These are phyloP conservation scores for Gracilaria vermiculophylla DNA, from an alignment of 23 red algal species.

Conservation along the genomic window DNA sequence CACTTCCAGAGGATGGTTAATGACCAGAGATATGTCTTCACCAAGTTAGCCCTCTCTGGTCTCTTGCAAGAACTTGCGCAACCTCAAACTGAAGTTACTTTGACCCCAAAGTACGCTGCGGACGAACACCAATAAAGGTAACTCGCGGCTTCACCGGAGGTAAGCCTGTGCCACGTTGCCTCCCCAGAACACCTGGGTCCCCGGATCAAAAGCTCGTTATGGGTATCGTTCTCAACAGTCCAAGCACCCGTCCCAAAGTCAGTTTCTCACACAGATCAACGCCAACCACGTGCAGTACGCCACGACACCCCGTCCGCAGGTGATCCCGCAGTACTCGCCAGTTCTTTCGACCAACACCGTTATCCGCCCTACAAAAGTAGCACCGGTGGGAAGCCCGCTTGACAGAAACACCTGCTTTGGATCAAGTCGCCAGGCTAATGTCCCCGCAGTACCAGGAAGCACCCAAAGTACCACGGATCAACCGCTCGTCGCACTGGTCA, in stretches of 20 bases:
- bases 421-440: conserved; percentile 4
- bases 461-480: neutral
- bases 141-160: conserved; percentile 11
- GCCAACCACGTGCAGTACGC: neutral
- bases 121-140: neutral
- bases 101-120: neutral
- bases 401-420: conserved; percentile 5
- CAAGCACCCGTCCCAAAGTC: neutral
- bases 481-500: neutral
- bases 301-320: neutral
- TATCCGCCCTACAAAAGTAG: conserved; percentile 12
- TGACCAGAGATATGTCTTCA: conserved; percentile 27
- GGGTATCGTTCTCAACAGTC: neutral
- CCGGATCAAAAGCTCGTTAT: conserved; percentile 19
- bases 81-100: conserved; percentile 3
- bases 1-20: conserved; percentile 27
- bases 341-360: neutral
- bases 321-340: neutral
- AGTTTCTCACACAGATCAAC: neutral
- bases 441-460: neutral
- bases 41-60: neutral
- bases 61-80: conserved; percentile 13
- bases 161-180: conserved; percentile 3
- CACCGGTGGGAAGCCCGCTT: conserved; percentile 16
- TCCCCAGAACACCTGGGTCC: neutral